Conservation (phyloP, 805 yeast species). For the Tetrapisispora pingtungensis region DNA sequence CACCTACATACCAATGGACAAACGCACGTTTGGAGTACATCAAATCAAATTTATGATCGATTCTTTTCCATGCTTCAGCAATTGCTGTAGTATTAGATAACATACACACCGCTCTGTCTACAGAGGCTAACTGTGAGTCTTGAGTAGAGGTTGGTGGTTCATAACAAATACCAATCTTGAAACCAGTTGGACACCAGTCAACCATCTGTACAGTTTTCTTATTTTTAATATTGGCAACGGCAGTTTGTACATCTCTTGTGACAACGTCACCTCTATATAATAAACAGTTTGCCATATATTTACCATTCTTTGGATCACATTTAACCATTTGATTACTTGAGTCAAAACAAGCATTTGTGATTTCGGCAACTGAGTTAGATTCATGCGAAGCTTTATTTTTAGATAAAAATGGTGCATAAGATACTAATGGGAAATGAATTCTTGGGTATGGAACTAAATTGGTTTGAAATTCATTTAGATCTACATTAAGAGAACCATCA, state of each 20-base stretch:
- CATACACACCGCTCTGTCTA: constrained; percentile 96
- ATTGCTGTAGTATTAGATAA: constrained; percentile 96
- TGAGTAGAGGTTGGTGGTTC: constrained; percentile 93
- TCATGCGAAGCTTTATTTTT: constrained; percentile 89
- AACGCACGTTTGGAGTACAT: constrained; percentile 99
- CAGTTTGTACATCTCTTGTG: constrained; percentile 93
- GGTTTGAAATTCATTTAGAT: constrained; percentile 96
- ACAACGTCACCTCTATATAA: constrained; percentile 98
- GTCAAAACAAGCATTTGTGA: constrained; percentile 96
- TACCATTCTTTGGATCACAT: constrained; percentile 95
- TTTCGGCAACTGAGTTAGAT: constrained; percentile 88
- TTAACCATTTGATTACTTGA: constrained; percentile 99
- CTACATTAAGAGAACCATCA: constrained; percentile 95
- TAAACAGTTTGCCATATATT: constrained; percentile 97
- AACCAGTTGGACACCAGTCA: constrained; percentile 99
- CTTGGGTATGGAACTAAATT: constrained; percentile 98
- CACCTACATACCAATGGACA: constrained; percentile 99
- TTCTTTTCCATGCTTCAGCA: constrained; percentile 98
- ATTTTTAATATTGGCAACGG: constrained; percentile 87
- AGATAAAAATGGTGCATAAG: constrained; percentile 95
- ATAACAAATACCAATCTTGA: constrained; percentile 98
- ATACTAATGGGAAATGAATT: constrained; percentile 97
- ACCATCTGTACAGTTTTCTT: constrained; percentile 95
- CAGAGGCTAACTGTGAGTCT: constrained; percentile 83
- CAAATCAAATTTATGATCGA: constrained; percentile 91